These are phyloP conservation scores for Cyclotella choctawhatcheeana DNA, from an alignment of 108 stramenopile genomes.

Conservation along the genomic window DNA sequence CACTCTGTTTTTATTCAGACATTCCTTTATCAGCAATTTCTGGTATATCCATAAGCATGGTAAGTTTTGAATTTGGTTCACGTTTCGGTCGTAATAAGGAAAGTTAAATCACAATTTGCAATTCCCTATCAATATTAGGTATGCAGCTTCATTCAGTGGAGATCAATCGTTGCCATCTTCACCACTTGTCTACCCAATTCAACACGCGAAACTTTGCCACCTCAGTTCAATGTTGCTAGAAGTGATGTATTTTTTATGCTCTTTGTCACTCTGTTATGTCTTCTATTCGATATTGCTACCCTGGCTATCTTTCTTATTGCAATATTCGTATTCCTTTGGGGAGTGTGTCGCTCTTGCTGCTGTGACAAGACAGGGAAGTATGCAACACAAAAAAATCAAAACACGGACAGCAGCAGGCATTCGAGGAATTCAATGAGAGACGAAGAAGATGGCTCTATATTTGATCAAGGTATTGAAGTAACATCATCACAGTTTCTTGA, in stretches of 20 bases:
- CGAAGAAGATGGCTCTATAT: background rate
- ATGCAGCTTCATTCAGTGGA: conserved; percentile 53
- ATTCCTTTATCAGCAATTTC: conserved; percentile 50
- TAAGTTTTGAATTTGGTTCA: conserved; percentile 7
- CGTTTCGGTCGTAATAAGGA: background rate
- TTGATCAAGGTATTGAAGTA: background rate
- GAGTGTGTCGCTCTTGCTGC: background rate
- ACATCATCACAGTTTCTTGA: too few species aligned
- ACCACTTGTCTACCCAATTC: conserved; percentile 37
- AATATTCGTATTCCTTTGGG: background rate
- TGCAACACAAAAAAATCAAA: background rate
- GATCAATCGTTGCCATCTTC: conserved; percentile 39
- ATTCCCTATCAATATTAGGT: conserved; percentile 2
- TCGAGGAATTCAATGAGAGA: background rate
- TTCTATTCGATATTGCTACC: conserved; percentile 35
- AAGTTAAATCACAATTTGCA: background rate
- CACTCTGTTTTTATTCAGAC: too few species aligned
- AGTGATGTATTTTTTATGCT: conserved; percentile 35
- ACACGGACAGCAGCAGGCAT: background rate
- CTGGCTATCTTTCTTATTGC: conserved; percentile 24
- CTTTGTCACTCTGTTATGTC: conserved; percentile 24
- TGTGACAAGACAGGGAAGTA: background rate
- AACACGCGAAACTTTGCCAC: conserved; percentile 37
- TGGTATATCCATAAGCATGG: conserved; percentile 38
- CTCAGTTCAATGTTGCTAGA: conserved; percentile 45